Evolutionary conservation across 176 grass and related monocot species (phyloP), one percentile per base, ranked within the genome.

Genomic region (Carex myosuroides): DNA sequence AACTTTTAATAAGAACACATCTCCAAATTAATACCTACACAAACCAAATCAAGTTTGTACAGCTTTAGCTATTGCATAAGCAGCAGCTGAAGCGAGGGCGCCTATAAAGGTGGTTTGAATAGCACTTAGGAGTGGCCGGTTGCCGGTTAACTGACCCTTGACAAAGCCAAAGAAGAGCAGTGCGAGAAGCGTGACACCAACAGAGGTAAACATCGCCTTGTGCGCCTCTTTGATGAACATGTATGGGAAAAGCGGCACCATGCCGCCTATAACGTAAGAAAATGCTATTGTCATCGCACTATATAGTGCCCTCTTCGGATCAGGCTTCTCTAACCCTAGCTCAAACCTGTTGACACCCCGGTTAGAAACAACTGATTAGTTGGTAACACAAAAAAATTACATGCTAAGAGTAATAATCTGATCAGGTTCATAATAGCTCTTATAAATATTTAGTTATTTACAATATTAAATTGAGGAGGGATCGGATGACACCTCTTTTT

Each of bases 191-290:
- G 92, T 98, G 57, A 95, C 91, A 22, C 85, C 95, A 50, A 98
- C 83, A 60, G 92, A 98, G 13, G 84, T 92, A 42, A 84, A 64
- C 91, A 98, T 91, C n/a, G 95, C 95, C 69, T 90, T 86, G 3
- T 70, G 89, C 0, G 91, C 92, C 2, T 32, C 57, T 1, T 85
- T 16, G 35, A 98, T 70, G 39, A 95, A 84, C 82, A 95, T 81
- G 89, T 98, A 98, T 16, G 95, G 95, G 0, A 90, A 85, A 37
- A 98, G 95, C 26, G 95, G 95, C 84, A 98, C 92, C 64, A 98
- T 20, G 1, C 92, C 95, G 2, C 95, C 95, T 21, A 90, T 84
- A 18, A 93, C 68, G 18, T 98, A 98, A 0, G 95, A 69, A 21
- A 95, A 37, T 0, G 91, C 95, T 30, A 98, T 98, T 2, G 92